Base-by-base conservation (phyloP, 2,329 filamentous ascomycete species). In the Tolypocladium tropicale region DNA sequence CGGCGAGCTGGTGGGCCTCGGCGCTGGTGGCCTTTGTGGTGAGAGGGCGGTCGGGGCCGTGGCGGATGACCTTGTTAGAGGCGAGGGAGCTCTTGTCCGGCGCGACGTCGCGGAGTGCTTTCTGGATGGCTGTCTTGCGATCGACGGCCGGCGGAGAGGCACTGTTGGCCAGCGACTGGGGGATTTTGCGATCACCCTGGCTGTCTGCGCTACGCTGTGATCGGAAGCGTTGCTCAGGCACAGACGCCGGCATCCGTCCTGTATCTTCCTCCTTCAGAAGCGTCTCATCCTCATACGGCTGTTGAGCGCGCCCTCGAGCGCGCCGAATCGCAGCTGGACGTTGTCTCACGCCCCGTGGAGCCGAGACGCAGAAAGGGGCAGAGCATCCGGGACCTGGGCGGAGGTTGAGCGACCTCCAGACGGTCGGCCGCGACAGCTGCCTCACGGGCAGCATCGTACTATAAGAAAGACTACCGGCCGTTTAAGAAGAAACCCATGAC, bases 1-100 rank as follows among this genome's bases (percentile, higher is more conserved):
- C 58, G 39, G 60, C 60, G 12, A 71, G 56, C 28, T 64, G 57
- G n/a, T 61, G 61, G 14, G 54, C 59, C 14, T 69, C 63, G 12
- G 59, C 55, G 30, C 61, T 62, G n/a, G 56, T 54, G 12, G 58
- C 46, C 9, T 60, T 57, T 6, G 57, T 56, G 21, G 61, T 61
- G 23, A 56, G 53, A 30, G 37, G 36, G n/a, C 50, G 33, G 33
- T 51, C 58, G 9, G 53, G 9, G 9, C 54, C 33, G 33, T 63
- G 57, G 39, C 54, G 55, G 53, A 65, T 64, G 37, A 55, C 4
- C 21, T 52, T 43, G 56, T 53, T 56, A n/a, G 58, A 52, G 23
- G 59, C 55, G 49, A 65, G 60, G 37, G 58, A 51, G 12, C 57
- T 33, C 30, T 57, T 58, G 55, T 59, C 54, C 0, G 59, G 37